Percentiles rank a stretch among this genome's conserved stretches.
Conservation (phyloP, 345 rosid species). For the Citrus glauca region DNA sequence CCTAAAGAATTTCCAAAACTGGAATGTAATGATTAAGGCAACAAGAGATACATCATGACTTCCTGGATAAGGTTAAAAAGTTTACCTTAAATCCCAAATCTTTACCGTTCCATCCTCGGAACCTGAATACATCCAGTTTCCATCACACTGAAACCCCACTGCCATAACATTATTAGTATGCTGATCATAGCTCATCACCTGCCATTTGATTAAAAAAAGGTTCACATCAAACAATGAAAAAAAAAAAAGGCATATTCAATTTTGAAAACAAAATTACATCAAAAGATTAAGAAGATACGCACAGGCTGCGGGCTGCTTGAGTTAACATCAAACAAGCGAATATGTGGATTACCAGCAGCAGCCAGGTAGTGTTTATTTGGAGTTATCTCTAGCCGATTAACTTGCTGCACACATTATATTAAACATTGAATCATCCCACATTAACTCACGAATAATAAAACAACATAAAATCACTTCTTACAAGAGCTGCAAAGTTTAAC, state of each 20-base stretch:
- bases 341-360: slow-evolving; percentile 93
- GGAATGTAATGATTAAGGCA: neutral
- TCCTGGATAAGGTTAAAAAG: neutral
- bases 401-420: slow-evolving; percentile 48
- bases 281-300: slow-evolving; percentile 8
- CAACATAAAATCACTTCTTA: neutral
- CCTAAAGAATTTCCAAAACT: slow-evolving; percentile 1
- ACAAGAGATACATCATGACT: neutral
- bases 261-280: neutral
- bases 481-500: neutral
- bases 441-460: neutral
- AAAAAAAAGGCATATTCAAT: neutral
- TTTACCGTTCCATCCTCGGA: slow-evolving; percentile 97
- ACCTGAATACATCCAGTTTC: slow-evolving; percentile 99
- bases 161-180: slow-evolving; percentile 97
- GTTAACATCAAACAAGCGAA: slow-evolving; percentile 80
- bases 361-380: slow-evolving; percentile 82
- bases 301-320: slow-evolving; percentile 81
- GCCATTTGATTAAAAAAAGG: neutral
- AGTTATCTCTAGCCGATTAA: slow-evolving; percentile 91
- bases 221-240: slow-evolving; percentile 7
- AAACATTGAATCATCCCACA: neutral
- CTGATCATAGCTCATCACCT: slow-evolving; percentile 92
- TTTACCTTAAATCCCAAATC: slow-evolving; percentile 92
- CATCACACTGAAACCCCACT: slow-evolving; percentile 97